These are phyloP conservation scores for Periglandula ipomoeae DNA, from an alignment of 2,329 filamentous ascomycete genomes.

Conservation along the genomic window DNA sequence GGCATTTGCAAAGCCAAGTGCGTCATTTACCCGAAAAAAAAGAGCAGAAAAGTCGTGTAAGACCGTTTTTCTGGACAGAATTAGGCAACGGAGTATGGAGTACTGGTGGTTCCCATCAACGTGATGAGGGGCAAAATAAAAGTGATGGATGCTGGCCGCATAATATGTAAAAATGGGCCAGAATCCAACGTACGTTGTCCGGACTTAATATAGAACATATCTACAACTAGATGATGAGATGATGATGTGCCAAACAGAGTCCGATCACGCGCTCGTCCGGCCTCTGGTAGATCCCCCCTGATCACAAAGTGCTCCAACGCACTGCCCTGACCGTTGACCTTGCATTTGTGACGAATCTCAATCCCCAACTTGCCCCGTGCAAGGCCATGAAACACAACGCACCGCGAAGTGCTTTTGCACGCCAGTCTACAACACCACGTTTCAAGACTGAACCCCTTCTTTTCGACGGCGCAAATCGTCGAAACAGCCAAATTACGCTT, in stretches of 20 bases:
- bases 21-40: no score
- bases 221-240: conserved; percentile 1
- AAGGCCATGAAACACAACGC: background rate
- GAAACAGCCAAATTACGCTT: background rate
- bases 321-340: background rate
- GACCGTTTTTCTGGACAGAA: background rate
- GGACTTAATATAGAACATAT: background rate
- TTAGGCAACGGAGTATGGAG: background rate
- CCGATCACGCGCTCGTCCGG: background rate
- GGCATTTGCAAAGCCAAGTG: no score
- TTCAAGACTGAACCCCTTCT: background rate
- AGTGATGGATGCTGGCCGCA: background rate
- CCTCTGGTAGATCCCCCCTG: background rate
- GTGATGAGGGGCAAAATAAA: background rate
- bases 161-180: background rate
- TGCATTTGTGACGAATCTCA: background rate
- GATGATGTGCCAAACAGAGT: background rate
- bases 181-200: background rate
- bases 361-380: background rate
- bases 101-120: background rate
- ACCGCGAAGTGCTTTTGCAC: no score
- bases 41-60: background rate
- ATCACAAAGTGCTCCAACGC: background rate
- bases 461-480: background rate
- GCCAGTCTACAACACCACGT: no score